Evolutionary conservation across 2,329 filamentous ascomycete species (phyloP).

Genomic region (Monilinia aucupariae): DNA sequence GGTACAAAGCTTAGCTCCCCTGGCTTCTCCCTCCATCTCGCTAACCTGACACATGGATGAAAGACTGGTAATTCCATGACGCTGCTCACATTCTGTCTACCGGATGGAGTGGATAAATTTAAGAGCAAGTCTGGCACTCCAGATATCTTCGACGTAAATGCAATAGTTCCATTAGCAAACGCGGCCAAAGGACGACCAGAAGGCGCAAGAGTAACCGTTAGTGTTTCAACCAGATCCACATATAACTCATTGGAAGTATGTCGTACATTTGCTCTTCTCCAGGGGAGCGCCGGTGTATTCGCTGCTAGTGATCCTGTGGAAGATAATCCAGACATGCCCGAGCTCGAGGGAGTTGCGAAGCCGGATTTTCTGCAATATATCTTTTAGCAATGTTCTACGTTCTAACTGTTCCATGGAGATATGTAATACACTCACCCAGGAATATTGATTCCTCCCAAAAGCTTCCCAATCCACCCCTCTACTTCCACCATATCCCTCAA

Average conservation of each 20-base stretch:
- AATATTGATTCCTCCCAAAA: slow-evolving; percentile 80
- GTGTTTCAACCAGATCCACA: slow-evolving; percentile 87
- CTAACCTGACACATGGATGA: slow-evolving; percentile 87
- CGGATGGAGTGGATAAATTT: slow-evolving; percentile 71
- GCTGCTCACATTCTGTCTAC: slow-evolving; percentile 67
- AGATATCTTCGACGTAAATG: slow-evolving; percentile 91
- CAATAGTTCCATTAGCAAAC: slow-evolving; percentile 85
- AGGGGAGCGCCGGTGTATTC: slow-evolving; percentile 62
- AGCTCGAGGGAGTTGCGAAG: slow-evolving; percentile 29
- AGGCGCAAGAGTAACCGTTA: slow-evolving; percentile 82
- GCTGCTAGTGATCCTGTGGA: slow-evolving; percentile 35
- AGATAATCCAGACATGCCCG: slow-evolving; percentile 34
- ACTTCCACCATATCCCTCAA: slow-evolving; percentile 87
- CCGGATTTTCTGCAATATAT: slow-evolving; percentile 30
- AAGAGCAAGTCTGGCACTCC: slow-evolving; percentile 88
- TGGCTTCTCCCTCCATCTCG: slow-evolving; percentile 81
- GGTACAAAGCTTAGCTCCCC: slow-evolving; percentile 95
- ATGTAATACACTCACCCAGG: slow-evolving; percentile 52
- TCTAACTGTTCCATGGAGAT: neutral
- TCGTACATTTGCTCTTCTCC: slow-evolving; percentile 84
- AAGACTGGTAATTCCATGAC: slow-evolving; percentile 88
- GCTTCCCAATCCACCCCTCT: slow-evolving; percentile 80
- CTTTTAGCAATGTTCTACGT: neutral
- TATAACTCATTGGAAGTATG: slow-evolving; percentile 98
- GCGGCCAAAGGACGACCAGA: slow-evolving; percentile 83